Percentiles rank a stretch among this genome's conserved stretches.
These are phyloP conservation scores for Camellia granthamiana DNA, from an alignment of 148 eudicot genomes.

Conservation along the genomic window DNA sequence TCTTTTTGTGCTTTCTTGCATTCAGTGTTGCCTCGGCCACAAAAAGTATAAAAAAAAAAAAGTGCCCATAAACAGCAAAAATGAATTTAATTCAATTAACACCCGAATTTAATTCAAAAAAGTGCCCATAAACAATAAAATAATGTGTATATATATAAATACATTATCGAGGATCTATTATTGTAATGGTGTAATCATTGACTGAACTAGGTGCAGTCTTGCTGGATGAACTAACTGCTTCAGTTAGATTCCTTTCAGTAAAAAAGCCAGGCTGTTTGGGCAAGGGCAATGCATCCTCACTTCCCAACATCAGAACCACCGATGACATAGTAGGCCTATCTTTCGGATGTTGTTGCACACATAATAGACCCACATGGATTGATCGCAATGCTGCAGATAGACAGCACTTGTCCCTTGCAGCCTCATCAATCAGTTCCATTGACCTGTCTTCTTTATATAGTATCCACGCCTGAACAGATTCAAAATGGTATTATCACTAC, in stretches of 20 bases:
- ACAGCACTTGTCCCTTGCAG: not conserved
- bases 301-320: conserved; percentile 23
- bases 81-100: too few species aligned
- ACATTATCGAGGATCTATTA: not conserved
- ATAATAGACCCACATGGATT: conserved; percentile 20
- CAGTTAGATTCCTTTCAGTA: not conserved
- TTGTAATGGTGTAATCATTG: not conserved
- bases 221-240: conserved; percentile 4
- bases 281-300: conserved; percentile 7
- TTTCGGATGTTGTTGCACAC: conserved; percentile 14
- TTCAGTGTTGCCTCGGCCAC: too few species aligned
- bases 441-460: conserved; percentile 20
- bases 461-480: conserved; percentile 26
- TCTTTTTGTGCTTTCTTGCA: too few species aligned
- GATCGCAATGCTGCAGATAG: conserved; percentile 10
- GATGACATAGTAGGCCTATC: conserved; percentile 18
- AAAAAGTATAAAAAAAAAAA: too few species aligned
- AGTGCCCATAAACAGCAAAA: too few species aligned
- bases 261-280: conserved; percentile 21
- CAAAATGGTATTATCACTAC: too few species aligned
- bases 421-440: conserved; percentile 11
- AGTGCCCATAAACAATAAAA: too few species aligned
- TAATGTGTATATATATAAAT: too few species aligned
- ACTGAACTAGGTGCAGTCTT: conserved; percentile 4
- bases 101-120: too few species aligned